A percentile compares a stretch with the other conserved stretches of the same genome.
Evolutionary conservation across 2,329 filamentous ascomycete genomes (phyloP).

Genomic region (Aspergillus thermomutatus): DNA sequence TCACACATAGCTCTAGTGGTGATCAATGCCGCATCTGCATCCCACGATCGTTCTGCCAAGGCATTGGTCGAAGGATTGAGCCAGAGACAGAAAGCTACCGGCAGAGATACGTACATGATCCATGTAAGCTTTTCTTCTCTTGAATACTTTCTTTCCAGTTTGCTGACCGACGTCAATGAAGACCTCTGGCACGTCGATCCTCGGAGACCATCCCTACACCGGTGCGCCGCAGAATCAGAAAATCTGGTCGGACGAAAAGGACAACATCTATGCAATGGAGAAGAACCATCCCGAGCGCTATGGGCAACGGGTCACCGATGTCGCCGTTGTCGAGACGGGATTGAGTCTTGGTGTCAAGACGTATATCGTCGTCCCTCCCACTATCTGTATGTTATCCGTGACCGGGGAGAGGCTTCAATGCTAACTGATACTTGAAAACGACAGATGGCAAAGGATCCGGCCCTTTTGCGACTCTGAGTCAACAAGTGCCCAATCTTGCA

Average conservation of each 20-base stretch:
- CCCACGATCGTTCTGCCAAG: conserved; percentile 35
- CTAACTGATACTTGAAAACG: not conserved
- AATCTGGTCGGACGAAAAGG: conserved; percentile 40
- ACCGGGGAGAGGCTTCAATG: not conserved
- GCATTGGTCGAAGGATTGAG: conserved; percentile 45
- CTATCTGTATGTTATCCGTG: conserved; percentile 33
- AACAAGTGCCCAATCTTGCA: conserved; percentile 39
- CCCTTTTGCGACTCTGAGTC: conserved; percentile 37
- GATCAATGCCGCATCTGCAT: conserved; percentile 44
- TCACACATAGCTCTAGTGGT: conserved; percentile 26
- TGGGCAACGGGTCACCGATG: conserved; percentile 44
- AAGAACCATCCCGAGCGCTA: conserved; percentile 35
- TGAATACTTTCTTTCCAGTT: too few relatives aligned
- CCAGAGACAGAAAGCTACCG: conserved; percentile 33
- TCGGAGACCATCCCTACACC: conserved; percentile 43
- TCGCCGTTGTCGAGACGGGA: conserved; percentile 42
- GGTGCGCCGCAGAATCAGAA: conserved; percentile 26
- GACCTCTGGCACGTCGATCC: conserved; percentile 10
- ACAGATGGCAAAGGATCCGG: conserved; percentile 28
- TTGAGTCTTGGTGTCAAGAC: conserved; percentile 43
- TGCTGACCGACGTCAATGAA: not conserved
- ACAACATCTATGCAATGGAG: conserved; percentile 45
- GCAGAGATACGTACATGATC: conserved; percentile 37
- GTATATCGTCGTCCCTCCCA: conserved; percentile 45
- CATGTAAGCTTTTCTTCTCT: conserved; percentile 26